Percentiles rank a stretch among this genome's conserved stretches.
phyloP scores from a whole-genome alignment of 2,329 filamentous ascomycete species.

The Paraconiothyrium brasiliense region DNA sequence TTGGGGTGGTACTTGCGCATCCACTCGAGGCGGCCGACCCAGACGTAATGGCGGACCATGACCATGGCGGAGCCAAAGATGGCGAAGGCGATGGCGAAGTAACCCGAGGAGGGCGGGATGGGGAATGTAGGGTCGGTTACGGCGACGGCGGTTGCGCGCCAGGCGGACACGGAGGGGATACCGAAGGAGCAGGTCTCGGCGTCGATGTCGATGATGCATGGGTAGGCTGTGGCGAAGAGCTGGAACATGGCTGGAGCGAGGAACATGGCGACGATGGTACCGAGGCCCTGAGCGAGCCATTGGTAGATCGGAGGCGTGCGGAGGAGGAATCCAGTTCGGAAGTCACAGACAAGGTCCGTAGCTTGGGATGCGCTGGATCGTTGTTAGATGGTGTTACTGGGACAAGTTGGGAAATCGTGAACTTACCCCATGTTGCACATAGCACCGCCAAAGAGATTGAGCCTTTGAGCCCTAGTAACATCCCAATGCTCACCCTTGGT shows the following conservation, averaged over 20 bases:
- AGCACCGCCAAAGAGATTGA: conserved; percentile 72
- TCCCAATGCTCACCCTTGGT: conserved; percentile 64
- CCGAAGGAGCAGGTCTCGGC: conserved; percentile 65
- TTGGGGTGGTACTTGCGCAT: conserved; percentile 67
- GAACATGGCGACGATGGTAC: conserved; percentile 71
- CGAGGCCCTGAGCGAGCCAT: conserved; percentile 71
- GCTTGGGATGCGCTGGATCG: conserved; percentile 46
- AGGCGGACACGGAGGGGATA: conserved; percentile 71
- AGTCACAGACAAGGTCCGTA: conserved; percentile 64
- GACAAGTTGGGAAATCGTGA: background rate
- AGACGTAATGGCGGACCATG: conserved; percentile 64
- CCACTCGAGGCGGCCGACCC: conserved; percentile 63
- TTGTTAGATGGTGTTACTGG: background rate
- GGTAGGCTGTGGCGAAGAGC: conserved; percentile 73
- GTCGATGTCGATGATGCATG: conserved; percentile 67
- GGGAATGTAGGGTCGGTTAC: conserved; percentile 66
- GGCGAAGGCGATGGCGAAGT: conserved; percentile 67
- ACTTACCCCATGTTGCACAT: conserved; percentile 47
- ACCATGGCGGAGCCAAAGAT: conserved; percentile 63
- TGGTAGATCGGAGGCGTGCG: conserved; percentile 71
- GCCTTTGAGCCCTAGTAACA: conserved; percentile 64
- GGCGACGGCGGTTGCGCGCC: conserved; percentile 71
- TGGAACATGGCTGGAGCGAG: conserved; percentile 73
- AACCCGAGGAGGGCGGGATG: conserved; percentile 65
- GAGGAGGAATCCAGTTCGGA: conserved; percentile 74